A percentile compares a stretch with the other conserved stretches of the same genome.
Conservation (phyloP, 1,284 basidiomycete species). For the Vanrija humicola region DNA sequence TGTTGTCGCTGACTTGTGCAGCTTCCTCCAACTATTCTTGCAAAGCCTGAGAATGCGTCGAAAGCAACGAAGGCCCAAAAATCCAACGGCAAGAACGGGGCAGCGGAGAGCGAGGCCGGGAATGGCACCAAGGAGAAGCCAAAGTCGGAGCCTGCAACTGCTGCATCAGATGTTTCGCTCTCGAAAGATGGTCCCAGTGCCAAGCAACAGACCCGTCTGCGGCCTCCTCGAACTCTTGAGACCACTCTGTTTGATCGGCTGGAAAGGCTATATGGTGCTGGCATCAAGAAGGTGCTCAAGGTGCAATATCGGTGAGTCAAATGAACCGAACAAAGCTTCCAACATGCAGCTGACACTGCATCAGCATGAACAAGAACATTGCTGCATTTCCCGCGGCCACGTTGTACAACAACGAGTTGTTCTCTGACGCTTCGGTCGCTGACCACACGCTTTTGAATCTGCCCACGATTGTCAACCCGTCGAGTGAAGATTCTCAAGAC, state of each 20-base stretch:
- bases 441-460: slow-evolving; percentile 69
- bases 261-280: slow-evolving; percentile 76
- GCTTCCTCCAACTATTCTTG: slow-evolving; percentile 86
- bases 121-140: not conserved
- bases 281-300: slow-evolving; percentile 79
- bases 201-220: slow-evolving; percentile 42
- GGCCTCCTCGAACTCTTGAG: slow-evolving; percentile 71
- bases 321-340: no score
- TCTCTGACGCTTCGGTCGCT: slow-evolving; percentile 67
- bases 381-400: slow-evolving; percentile 80
- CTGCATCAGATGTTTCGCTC: no score
- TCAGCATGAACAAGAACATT: slow-evolving; percentile 81
- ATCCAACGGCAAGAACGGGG: not conserved
- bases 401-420: slow-evolving; percentile 71
- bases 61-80: slow-evolving; percentile 9
- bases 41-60: slow-evolving; percentile 41
- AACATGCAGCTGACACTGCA: not conserved
- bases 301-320: slow-evolving; percentile 72
- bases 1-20: slow-evolving; percentile 44
- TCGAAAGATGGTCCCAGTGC: not conserved
- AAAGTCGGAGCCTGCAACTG: no score
- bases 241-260: slow-evolving; percentile 88
- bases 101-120: not conserved
- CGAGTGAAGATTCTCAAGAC: slow-evolving; percentile 62
- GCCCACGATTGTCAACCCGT: slow-evolving; percentile 52